Base-by-base conservation (phyloP, 768 basidiomycete genomes). In the Phlegmacium glaucopus region DNA sequence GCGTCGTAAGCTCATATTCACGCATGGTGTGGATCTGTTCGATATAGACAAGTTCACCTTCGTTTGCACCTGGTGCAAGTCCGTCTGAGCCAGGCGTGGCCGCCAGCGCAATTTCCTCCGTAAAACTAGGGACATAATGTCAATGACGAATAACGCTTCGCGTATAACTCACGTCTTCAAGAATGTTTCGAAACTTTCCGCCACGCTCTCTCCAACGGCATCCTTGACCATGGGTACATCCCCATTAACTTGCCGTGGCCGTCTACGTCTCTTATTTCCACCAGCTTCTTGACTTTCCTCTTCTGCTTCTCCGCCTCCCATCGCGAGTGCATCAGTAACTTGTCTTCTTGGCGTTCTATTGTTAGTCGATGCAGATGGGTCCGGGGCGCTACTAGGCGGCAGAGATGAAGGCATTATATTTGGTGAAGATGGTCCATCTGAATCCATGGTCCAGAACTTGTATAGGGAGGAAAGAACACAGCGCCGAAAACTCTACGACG, bases 11-110 rank as follows among this genome's bases (percentile, higher is more conserved):
- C 61, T 94, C 88, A 63, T 90, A 94, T 63, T 94, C 90, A 52
- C 89, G 86, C 92, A 99, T 93, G 34, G 83, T 88, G 64, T 90
- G 87, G 60, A 99, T 89, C 69, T 97, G 95, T 48, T 94, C 87
- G 59, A 97, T 73, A 63, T 98, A 97, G 48, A 89, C 76, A 42
- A 84, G 72, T 63, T 87, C 81, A 51, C 80, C 80, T 36, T 88
- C 78, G 3, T 62, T 62, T 4, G 70, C 66, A 15, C 80, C 77
- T 5, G 79, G 79, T 2, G 75, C 64, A 42, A 75, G 78, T 12
- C 78, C 87, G 67, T 91, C 87, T 4, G 84, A 83, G 18, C 77
- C 88, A 27, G 88, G 93, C 13, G 91, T 94, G 10, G 80, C 76
- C n/a, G 85, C 79, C 9, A 94, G 77, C 6, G 77, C 77, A 40